phyloP scores from a whole-genome alignment of 805 yeast genomes.

The Cyberlindnera mycetangii region DNA sequence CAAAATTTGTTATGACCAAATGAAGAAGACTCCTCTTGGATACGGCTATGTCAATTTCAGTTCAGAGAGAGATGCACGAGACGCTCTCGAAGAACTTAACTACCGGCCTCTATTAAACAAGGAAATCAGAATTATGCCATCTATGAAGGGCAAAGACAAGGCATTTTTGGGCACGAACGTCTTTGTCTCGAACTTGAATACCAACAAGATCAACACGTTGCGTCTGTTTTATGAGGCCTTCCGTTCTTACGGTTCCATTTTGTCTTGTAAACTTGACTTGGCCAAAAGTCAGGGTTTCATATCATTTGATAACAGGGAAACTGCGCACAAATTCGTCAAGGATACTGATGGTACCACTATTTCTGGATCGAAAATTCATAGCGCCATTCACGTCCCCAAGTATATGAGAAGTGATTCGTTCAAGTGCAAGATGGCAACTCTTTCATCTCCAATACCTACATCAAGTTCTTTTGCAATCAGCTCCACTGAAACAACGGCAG shows the following conservation, averaged over 20 bases:
- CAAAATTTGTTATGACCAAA: constrained; percentile 56
- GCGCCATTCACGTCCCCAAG: constrained; percentile 40
- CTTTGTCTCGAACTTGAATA: constrained; percentile 42
- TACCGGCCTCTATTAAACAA: constrained; percentile 38
- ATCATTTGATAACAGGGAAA: constrained; percentile 32
- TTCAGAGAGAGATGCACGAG: constrained; percentile 46
- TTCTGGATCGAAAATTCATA: constrained; percentile 32
- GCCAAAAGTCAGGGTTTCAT: constrained; percentile 40
- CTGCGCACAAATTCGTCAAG: constrained; percentile 35
- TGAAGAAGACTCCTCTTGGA: constrained; percentile 56
- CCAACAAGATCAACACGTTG: constrained; percentile 33
- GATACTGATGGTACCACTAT: constrained; percentile 29
- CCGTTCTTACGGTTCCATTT: constrained; percentile 42
- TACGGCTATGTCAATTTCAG: constrained; percentile 72
- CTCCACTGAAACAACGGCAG: not conserved
- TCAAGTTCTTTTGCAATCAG: too few relatives aligned
- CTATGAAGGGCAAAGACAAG: constrained; percentile 44
- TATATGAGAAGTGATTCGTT: constrained; percentile 10
- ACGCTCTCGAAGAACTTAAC: constrained; percentile 57
- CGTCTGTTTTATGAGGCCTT: constrained; percentile 48
- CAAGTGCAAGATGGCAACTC: not conserved
- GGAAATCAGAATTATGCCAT: constrained; percentile 56
- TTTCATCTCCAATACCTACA: not conserved
- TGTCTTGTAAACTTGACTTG: constrained; percentile 40
- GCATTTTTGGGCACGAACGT: constrained; percentile 45